A percentile compares a stretch with the other conserved stretches of the same genome.
Evolutionary conservation across 768 basidiomycete species (phyloP).

Genomic region (Austroboletus eburneus): DNA sequence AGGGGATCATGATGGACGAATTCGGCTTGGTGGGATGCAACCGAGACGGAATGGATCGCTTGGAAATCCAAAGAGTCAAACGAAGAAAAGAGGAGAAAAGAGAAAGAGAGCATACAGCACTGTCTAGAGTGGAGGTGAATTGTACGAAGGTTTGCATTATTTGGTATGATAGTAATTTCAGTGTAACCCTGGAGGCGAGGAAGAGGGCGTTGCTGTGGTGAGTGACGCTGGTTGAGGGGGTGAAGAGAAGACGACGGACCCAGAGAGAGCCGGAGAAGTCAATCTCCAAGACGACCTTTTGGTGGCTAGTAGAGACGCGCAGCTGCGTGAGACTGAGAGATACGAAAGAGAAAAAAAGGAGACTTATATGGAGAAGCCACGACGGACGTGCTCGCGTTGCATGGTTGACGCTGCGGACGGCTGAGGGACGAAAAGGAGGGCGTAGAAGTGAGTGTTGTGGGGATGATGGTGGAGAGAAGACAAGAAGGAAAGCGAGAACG

Average conservation of each 20-base stretch:
- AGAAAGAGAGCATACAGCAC: constrained; percentile 56
- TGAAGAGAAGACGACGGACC: constrained; percentile 45
- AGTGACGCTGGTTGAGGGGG: constrained; percentile 15
- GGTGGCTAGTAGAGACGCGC: constrained; percentile 80
- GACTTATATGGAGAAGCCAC: constrained; percentile 90
- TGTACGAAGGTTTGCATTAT: constrained; percentile 70
- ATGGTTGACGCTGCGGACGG: constrained; percentile 33
- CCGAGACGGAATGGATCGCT: constrained; percentile 74
- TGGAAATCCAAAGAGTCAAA: constrained; percentile 21
- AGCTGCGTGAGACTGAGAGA: constrained; percentile 41
- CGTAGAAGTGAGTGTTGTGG: constrained; percentile 1
- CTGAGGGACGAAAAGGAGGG: background rate
- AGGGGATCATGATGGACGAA: constrained; percentile 79
- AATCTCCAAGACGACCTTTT: constrained; percentile 92
- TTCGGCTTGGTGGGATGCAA: constrained; percentile 67
- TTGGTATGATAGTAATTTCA: constrained; percentile 85
- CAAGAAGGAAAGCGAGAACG: no score
- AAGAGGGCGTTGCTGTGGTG: constrained; percentile 14
- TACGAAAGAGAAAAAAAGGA: constrained; percentile 29
- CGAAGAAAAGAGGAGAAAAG: constrained; percentile 12
- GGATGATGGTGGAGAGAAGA: no score
- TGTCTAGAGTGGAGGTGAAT: constrained; percentile 87
- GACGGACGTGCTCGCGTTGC: constrained; percentile 74
- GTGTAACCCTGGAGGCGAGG: constrained; percentile 71
- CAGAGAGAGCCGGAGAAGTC: constrained; percentile 86